A percentile compares a stretch with the other conserved stretches of the same genome.
These are phyloP conservation scores for Cladophialophora exuberans DNA, from an alignment of 2,329 filamentous ascomycete genomes.

Conservation along the genomic window DNA sequence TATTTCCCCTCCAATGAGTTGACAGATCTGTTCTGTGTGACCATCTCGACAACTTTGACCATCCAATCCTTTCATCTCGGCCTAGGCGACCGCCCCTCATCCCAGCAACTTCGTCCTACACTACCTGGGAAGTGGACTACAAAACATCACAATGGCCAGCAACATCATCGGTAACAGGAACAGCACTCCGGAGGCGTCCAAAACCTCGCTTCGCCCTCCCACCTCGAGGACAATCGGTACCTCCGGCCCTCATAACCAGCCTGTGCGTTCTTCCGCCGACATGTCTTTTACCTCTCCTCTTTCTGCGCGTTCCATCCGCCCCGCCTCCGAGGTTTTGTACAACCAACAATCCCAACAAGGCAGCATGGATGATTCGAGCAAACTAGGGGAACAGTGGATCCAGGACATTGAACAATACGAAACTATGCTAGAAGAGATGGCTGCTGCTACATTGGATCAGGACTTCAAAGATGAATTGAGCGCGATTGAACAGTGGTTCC, in stretches of 20 bases:
- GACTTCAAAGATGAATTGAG: constrained; percentile 99
- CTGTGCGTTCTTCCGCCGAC: constrained; percentile 88
- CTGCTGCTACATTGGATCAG: constrained; percentile 95
- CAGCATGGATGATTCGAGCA: constrained; percentile 81
- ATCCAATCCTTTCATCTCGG: constrained; percentile 12
- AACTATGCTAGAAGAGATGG: constrained; percentile 98
- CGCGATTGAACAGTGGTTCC: constrained; percentile 99
- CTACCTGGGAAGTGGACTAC: constrained; percentile 1
- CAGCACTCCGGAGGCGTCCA: constrained; percentile 91
- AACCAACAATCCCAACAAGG: constrained; percentile 72
- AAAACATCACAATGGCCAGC: constrained; percentile 56
- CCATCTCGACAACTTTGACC: constrained; percentile 17
- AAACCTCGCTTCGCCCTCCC: constrained; percentile 78
- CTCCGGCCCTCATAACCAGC: constrained; percentile 60
- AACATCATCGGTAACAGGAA: constrained; percentile 83
- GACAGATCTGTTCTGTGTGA: constrained; percentile 26
- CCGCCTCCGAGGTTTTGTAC: constrained; percentile 90
- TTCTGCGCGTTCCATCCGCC: constrained; percentile 79
- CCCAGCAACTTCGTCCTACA: constrained; percentile 17
- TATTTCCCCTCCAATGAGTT: constrained; percentile 23
- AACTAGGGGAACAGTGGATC: constrained; percentile 97
- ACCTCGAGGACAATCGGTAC: constrained; percentile 74
- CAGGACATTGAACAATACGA: constrained; percentile 99
- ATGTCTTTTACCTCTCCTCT: constrained; percentile 79
- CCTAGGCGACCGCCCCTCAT: constrained; percentile 8